These are phyloP conservation scores for Leccinum obscurum DNA, from an alignment of 768 basidiomycete genomes.

Conservation along the genomic window DNA sequence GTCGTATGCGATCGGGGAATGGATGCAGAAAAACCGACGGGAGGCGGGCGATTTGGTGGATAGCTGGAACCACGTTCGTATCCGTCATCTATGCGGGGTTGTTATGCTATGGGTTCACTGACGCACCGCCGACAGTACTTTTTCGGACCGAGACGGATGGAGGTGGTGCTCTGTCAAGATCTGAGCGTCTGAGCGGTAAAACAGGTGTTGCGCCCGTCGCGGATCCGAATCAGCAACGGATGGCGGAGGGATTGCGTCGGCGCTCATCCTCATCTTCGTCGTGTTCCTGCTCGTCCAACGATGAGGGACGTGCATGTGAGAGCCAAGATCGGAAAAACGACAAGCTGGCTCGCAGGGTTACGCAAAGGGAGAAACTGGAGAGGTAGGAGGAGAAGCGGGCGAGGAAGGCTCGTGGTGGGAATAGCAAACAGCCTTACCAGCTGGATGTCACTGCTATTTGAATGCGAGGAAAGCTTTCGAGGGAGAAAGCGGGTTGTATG, in stretches of 20 bases:
- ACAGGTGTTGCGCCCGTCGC: no score
- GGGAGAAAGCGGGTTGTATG: no score
- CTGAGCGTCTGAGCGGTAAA: no score
- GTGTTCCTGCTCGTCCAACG: not conserved
- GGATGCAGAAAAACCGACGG: no score
- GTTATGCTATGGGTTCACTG: no score
- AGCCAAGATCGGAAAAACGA: not conserved
- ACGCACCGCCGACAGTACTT: no score
- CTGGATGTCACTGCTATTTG: slow-evolving; percentile 15
- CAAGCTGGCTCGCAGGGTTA: not conserved
- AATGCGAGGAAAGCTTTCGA: not conserved
- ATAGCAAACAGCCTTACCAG: slow-evolving; percentile 21
- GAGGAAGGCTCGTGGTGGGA: slow-evolving; percentile 17
- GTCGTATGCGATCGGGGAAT: no score
- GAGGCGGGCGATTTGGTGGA: no score
- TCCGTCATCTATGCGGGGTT: no score
- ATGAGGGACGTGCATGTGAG: not conserved
- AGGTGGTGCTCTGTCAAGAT: no score
- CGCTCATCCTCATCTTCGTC: not conserved
- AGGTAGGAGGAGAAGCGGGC: not conserved
- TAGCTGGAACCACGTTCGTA: no score
- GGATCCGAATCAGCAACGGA: slow-evolving; percentile 17
- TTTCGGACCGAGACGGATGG: no score
- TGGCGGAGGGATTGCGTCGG: slow-evolving; percentile 21
- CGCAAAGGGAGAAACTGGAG: not conserved